These are phyloP conservation scores for Clitopilus hobsonii DNA, from an alignment of 768 basidiomycete species.

Conservation along the genomic window DNA sequence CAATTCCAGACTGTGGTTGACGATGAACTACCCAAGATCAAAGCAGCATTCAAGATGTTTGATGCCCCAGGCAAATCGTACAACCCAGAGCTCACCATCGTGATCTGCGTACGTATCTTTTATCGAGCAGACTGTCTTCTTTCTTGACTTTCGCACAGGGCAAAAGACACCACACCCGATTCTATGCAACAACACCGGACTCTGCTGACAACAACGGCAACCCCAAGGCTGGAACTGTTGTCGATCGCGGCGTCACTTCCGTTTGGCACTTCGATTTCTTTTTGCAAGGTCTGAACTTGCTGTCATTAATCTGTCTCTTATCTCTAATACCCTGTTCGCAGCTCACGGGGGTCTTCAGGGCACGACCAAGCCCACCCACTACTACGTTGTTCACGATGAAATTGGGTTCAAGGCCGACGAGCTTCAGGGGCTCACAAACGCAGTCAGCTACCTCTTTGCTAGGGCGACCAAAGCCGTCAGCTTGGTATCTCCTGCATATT, in stretches of 20 bases:
- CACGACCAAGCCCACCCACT: slow-evolving; percentile 71
- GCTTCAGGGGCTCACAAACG: slow-evolving; percentile 67
- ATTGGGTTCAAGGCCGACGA: slow-evolving; percentile 63
- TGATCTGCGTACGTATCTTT: slow-evolving; percentile 66
- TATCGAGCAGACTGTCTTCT: too few species aligned
- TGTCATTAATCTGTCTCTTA: background rate
- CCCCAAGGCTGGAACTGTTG: slow-evolving; percentile 72
- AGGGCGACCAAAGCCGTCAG: slow-evolving; percentile 87
- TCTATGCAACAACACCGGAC: slow-evolving; percentile 52
- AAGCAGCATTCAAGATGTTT: slow-evolving; percentile 51
- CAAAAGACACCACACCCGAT: slow-evolving; percentile 52
- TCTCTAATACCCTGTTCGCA: slow-evolving; percentile 12
- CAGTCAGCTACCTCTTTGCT: slow-evolving; percentile 74
- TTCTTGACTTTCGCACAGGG: too few species aligned
- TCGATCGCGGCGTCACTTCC: slow-evolving; percentile 75
- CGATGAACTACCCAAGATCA: slow-evolving; percentile 63
- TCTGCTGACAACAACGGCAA: slow-evolving; percentile 65
- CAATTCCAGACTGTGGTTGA: slow-evolving; percentile 63
- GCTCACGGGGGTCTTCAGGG: slow-evolving; percentile 77
- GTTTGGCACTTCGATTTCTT: slow-evolving; percentile 66
- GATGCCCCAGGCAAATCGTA: slow-evolving; percentile 32
- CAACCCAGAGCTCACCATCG: slow-evolving; percentile 59
- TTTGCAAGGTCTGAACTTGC: slow-evolving; percentile 44
- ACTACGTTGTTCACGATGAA: slow-evolving; percentile 80
- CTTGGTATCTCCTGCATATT: slow-evolving; percentile 77